Evolutionary conservation across 441 rosid genomes (phyloP).

Genomic region (Pelargonium myrrhifolium): DNA sequence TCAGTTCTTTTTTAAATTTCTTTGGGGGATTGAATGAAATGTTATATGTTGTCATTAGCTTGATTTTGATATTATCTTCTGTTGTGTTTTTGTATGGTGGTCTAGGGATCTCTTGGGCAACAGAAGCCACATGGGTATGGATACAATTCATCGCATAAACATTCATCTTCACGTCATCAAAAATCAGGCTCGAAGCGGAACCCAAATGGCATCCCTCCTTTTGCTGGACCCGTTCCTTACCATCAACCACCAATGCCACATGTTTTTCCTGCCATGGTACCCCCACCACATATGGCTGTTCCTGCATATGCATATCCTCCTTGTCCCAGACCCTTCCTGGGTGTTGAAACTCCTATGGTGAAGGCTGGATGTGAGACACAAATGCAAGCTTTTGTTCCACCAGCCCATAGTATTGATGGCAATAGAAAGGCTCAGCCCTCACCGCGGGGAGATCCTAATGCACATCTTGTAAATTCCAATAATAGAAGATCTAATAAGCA

Average conservation of each 20-base stretch:
- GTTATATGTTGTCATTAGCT: too few species aligned
- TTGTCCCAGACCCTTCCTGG: constrained; percentile 55
- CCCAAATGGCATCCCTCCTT: constrained; percentile 48
- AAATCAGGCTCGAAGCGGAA: constrained; percentile 57
- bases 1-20: too few species aligned
- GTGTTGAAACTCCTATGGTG: constrained; percentile 44
- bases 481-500: constrained; percentile 44
- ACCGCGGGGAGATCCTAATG: constrained; percentile 56
- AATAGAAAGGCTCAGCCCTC: constrained; percentile 39
- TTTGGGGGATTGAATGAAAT: too few species aligned
- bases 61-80: constrained; percentile 6
- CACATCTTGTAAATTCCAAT: constrained; percentile 27
- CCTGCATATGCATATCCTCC: constrained; percentile 57
- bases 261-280: constrained; percentile 52
- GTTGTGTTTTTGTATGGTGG: constrained; percentile 17
- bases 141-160: constrained; percentile 46
- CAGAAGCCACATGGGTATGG: constrained; percentile 49
- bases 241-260: constrained; percentile 45
- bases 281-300: constrained; percentile 55
- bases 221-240: constrained; percentile 44
- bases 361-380: constrained; percentile 53
- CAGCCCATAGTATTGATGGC: constrained; percentile 33
- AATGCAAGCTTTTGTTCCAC: constrained; percentile 47
- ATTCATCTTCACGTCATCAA: constrained; percentile 47
- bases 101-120: constrained; percentile 49